Base-by-base conservation (phyloP, 192 early-diverging fungal genomes). In the Geranomyces michiganensis region DNA sequence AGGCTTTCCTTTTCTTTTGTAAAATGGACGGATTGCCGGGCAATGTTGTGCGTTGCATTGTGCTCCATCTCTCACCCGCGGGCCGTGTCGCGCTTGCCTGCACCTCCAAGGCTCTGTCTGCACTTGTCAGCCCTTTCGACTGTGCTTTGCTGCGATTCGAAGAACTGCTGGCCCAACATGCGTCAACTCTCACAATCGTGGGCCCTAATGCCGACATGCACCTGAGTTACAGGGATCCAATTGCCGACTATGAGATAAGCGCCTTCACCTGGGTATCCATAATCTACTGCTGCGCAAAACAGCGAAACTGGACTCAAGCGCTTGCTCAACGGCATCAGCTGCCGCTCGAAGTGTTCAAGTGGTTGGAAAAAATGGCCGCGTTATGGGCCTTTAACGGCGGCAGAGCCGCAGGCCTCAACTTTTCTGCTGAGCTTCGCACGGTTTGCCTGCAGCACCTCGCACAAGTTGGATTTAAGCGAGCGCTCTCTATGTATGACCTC, bases 211-310 rank as follows among this genome's bases (percentile, higher is more conserved):
- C n/a, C 36, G 36, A 41, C 36, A 9, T 53, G 51, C 51, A 53
- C 17, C 51, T 53, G 3, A 17, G 17, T 26, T 53, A 9, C 17
- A 4, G 51, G 4, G 21, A 53, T 4, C 51, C 51, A 3, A 4
- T 53, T 17, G 17, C 51, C 6, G 6, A 4, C 51, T 9, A 4
- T 53, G 51, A 53, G 26, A 4, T 53, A 2, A 4, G 6, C 15
- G 51, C 51, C 4, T 53, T 53, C 51, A 53, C 51, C 51, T 53
- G 51, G 51, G 6, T 53, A 17, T 53, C 51, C 51, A 53, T 53
- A 53, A 15, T 53, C 51, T 53, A 53, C 51, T 17, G 4, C 6
- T 53, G 51, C 26, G 4, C 51, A 4, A 53, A 53, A 17, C 51
- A 53, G 51, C 51, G 51, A 6, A 53, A 17, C 51, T 53, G 51